Evolutionary conservation across 257 asterid genomes (phyloP).

Genomic region (Voacanga thouarsii): DNA sequence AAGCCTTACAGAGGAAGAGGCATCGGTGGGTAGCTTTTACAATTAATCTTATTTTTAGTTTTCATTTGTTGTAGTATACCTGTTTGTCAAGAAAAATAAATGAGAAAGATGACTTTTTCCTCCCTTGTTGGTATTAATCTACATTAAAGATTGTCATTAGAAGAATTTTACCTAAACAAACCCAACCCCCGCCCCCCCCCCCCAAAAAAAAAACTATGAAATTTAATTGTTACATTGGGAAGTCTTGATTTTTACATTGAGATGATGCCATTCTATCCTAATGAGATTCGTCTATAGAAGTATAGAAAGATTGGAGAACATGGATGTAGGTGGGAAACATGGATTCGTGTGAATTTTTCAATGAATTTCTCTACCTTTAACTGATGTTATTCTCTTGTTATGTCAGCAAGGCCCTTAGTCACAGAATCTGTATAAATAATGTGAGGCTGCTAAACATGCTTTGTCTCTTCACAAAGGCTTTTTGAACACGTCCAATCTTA

Average conservation of each 20-base stretch:
- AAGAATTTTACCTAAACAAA: neutral
- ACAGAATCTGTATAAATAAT: neutral
- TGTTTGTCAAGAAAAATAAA: neutral
- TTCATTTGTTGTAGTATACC: neutral
- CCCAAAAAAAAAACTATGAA: neutral
- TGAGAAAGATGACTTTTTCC: neutral
- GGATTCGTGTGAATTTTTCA: neutral
- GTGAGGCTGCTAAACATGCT: neutral
- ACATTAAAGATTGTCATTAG: neutral
- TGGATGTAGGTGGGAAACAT: neutral
- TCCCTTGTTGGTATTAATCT: neutral
- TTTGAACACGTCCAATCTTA: neutral
- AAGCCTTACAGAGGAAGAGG: conserved; percentile 82
- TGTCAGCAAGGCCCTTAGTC: neutral
- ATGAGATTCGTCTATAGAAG: neutral
- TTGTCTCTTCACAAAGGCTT: neutral
- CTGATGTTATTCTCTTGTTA: neutral
- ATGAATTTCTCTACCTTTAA: neutral
- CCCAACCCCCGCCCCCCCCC: too few species aligned
- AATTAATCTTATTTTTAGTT: neutral
- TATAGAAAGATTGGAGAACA: neutral
- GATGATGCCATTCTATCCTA: neutral
- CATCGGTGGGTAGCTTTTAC: conserved; percentile 48
- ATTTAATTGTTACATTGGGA: neutral
- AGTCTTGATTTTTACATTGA: neutral